phyloP scores from a whole-genome alignment of 768 basidiomycete species.

The Galerina marginata region DNA sequence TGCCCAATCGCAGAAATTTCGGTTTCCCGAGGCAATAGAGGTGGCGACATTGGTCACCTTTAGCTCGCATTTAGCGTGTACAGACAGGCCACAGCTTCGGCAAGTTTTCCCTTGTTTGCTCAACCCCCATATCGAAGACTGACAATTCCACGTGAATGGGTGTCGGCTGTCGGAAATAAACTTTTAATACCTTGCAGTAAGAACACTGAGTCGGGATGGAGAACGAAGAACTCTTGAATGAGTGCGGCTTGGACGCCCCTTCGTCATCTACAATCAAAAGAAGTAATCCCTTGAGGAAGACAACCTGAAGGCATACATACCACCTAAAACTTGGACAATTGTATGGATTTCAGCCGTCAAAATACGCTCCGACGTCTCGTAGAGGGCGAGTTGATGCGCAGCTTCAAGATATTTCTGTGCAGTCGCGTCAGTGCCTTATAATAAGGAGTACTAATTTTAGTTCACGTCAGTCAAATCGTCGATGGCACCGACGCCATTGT shows the following conservation, averaged over 20 bases:
- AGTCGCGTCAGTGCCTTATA: conserved; percentile 6
- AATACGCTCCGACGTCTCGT: conserved; percentile 58
- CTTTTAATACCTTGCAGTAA: conserved; percentile 71
- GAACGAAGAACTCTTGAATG: conserved; percentile 86
- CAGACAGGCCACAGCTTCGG: conserved; percentile 75
- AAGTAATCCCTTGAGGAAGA: conserved; percentile 2
- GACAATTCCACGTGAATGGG: conserved; percentile 11
- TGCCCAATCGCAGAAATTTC: conserved; percentile 8
- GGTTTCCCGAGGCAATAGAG: conserved; percentile 1
- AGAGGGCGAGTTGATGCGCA: conserved; percentile 61
- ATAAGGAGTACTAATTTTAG: conserved; percentile 7
- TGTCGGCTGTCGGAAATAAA: background rate
- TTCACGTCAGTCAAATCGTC: conserved; percentile 66
- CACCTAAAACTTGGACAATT: conserved; percentile 65
- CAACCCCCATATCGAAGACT: conserved; percentile 88
- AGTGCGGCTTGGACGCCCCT: conserved; percentile 72
- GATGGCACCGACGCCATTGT: conserved; percentile 57
- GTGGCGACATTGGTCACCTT: conserved; percentile 54
- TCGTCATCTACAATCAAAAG: conserved; percentile 63
- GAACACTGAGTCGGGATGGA: conserved; percentile 84
- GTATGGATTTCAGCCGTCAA: conserved; percentile 69
- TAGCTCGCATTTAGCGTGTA: conserved; percentile 85
- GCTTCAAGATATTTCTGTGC: conserved; percentile 66
- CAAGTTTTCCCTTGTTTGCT: conserved; percentile 89
- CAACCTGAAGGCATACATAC: conserved; percentile 39